Percentiles rank a stretch among this genome's conserved stretches.
These are phyloP conservation scores for Komagataella populi DNA, from an alignment of 805 yeast species.

Conservation along the genomic window DNA sequence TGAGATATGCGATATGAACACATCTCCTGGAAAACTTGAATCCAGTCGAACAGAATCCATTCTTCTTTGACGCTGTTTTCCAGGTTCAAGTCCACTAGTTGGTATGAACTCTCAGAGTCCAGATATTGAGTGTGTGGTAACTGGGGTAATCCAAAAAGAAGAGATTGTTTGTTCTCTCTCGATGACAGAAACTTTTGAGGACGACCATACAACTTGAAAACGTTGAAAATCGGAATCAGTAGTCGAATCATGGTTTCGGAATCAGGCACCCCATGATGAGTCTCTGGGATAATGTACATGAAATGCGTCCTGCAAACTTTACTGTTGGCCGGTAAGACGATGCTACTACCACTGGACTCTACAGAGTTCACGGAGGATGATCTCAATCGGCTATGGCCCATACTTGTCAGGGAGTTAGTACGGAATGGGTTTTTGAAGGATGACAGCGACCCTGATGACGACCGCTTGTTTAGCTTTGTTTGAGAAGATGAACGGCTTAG, in stretches of 20 bases:
- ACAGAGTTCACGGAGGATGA: slow-evolving; percentile 3
- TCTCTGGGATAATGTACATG: slow-evolving; percentile 39
- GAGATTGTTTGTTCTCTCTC: slow-evolving; percentile 36
- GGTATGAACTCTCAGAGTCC: slow-evolving; percentile 16
- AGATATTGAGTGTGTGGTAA: slow-evolving; percentile 57
- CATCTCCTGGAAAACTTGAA: slow-evolving; percentile 22
- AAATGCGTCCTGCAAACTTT: slow-evolving; percentile 7
- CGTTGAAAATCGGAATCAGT: slow-evolving; percentile 55
- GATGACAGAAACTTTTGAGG: slow-evolving; percentile 50
- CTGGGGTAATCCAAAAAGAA: slow-evolving; percentile 62
- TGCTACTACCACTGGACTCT: neutral
- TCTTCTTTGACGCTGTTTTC: slow-evolving; percentile 16
- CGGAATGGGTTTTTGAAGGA: slow-evolving; percentile 4
- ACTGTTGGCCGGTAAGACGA: slow-evolving; percentile 8
- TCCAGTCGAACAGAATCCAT: slow-evolving; percentile 21
- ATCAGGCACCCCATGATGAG: slow-evolving; percentile 60
- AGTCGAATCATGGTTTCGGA: slow-evolving; percentile 63
- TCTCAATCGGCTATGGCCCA: neutral
- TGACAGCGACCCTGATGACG: slow-evolving; percentile 14
- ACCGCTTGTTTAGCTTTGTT: slow-evolving; percentile 9
- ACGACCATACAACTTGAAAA: slow-evolving; percentile 62
- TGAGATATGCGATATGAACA: slow-evolving; percentile 16
- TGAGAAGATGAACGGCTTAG: slow-evolving; percentile 14
- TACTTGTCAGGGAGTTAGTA: neutral
- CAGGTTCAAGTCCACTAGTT: slow-evolving; percentile 17